phyloP scores from a whole-genome alignment of 179 eudicot genomes.

The Pouteria campechiana region DNA sequence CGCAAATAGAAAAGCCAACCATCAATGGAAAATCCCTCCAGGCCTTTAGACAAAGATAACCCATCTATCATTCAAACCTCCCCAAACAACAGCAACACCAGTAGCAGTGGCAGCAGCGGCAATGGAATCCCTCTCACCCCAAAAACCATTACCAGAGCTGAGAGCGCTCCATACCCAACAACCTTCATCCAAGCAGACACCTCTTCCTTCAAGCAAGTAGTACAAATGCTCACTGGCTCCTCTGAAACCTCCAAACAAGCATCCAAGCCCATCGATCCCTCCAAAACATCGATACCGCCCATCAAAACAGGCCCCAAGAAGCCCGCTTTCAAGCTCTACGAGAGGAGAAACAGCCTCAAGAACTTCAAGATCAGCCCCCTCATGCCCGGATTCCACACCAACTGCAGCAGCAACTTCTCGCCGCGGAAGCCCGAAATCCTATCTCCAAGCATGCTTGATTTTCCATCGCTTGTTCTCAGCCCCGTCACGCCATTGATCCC shows the following conservation, averaged over 20 bases:
- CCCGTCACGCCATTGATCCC: conserved; percentile 44
- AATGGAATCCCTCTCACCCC: conserved; percentile 17
- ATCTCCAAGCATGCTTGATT: conserved; percentile 52
- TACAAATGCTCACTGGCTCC: conserved; percentile 62
- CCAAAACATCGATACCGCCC: conserved; percentile 40
- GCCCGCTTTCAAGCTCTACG: conserved; percentile 51
- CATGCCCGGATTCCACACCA: conserved; percentile 3
- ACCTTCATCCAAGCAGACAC: conserved; percentile 64
- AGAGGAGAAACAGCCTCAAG: conserved; percentile 38
- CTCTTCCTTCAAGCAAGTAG: conserved; percentile 48
- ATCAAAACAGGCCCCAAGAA: conserved; percentile 40
- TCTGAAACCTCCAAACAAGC: conserved; percentile 17
- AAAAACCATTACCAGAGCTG: conserved; percentile 32
- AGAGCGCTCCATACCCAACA: conserved; percentile 49
- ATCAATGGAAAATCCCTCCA: conserved; percentile 45
- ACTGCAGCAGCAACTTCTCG: conserved; percentile 11
- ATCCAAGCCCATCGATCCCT: conserved; percentile 3
- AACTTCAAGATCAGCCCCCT: conserved; percentile 54
- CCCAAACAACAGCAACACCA: conserved; percentile 17
- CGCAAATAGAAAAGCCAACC: too few relatives aligned
- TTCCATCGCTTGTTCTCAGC: conserved; percentile 43
- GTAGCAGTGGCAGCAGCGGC: conserved; percentile 12
- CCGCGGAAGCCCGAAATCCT: conserved; percentile 29
- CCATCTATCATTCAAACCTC: conserved; percentile 22
- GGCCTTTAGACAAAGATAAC: conserved; percentile 26